These are phyloP conservation scores for Nitzschia palea DNA, from an alignment of 108 stramenopile genomes.

Conservation along the genomic window DNA sequence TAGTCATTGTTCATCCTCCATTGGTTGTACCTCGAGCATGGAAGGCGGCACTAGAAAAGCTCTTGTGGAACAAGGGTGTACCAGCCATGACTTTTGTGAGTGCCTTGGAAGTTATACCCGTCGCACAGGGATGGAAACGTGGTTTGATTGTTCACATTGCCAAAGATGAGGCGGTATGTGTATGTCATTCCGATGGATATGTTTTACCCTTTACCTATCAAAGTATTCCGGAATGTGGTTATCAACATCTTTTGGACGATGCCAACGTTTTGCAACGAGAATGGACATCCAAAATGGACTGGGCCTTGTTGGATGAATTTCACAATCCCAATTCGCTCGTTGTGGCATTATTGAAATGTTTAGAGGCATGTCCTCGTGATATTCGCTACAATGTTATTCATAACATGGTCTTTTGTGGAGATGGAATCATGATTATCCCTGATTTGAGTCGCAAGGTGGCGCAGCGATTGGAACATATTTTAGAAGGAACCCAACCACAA, in stretches of 20 bases:
- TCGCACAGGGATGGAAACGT: constrained; percentile 48
- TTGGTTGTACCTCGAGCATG: constrained; percentile 13
- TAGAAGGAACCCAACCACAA: constrained; percentile 5
- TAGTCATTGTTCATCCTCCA: constrained; percentile 23
- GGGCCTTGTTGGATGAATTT: constrained; percentile 9
- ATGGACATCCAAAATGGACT: constrained; percentile 21
- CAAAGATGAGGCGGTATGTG: constrained; percentile 29
- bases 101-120: constrained; percentile 30
- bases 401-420: constrained; percentile 44
- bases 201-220: constrained; percentile 35
- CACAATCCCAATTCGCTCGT: constrained; percentile 28
- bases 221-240: constrained; percentile 28
- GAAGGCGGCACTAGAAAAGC: constrained; percentile 26
- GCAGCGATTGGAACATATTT: constrained; percentile 17
- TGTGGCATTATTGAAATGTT: constrained; percentile 27
- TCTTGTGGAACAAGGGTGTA: constrained; percentile 37
- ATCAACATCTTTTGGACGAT: constrained; percentile 11
- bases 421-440: constrained; percentile 33
- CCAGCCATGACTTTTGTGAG: constrained; percentile 24
- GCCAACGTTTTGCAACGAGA: neutral
- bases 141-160: constrained; percentile 37
- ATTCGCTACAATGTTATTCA: constrained; percentile 21
- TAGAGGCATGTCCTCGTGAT: constrained; percentile 34
- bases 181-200: constrained; percentile 43
- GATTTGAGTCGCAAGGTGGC: constrained; percentile 26